phyloP scores from a whole-genome alignment of 352 stramenopile genomes.

The Globisporangium uncinulatum region DNA sequence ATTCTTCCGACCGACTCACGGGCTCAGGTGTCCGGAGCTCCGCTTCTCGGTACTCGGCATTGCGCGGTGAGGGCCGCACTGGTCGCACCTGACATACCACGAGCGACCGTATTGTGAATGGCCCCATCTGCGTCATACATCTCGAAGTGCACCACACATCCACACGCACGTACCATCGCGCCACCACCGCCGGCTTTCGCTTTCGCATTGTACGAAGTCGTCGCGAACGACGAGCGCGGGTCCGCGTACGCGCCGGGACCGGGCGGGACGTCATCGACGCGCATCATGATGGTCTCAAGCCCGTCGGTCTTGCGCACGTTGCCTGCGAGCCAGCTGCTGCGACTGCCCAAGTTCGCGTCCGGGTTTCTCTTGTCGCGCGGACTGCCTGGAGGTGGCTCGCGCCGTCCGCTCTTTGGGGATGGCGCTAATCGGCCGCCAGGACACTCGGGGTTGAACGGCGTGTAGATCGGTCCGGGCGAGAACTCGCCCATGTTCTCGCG shows the following conservation, averaged over 20 bases:
- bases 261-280: conserved; percentile 57
- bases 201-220: conserved; percentile 73
- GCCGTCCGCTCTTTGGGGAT: conserved; percentile 28
- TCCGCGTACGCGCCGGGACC: conserved; percentile 68
- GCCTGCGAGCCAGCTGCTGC: conserved; percentile 75
- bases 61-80: conserved; percentile 16
- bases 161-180: neutral
- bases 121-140: neutral
- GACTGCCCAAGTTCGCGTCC: conserved; percentile 69
- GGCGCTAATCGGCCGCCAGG: conserved; percentile 59
- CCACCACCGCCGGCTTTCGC: conserved; percentile 17
- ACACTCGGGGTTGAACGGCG: conserved; percentile 61
- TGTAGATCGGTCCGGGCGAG: conserved; percentile 78
- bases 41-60: conserved; percentile 12
- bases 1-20: conserved; percentile 1
- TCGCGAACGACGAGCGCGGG: conserved; percentile 26
- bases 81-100: conserved; percentile 9
- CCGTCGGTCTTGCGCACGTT: conserved; percentile 71
- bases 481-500: conserved; percentile 86
- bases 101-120: conserved; percentile 1
- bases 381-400: conserved; percentile 33
- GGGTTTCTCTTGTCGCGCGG: conserved; percentile 48
- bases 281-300: conserved; percentile 70
- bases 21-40: conserved; percentile 12
- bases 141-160: no score